Evolutionary conservation across 305 asterid species (phyloP), one percentile per base, ranked within the genome.

Genomic region (Ilex paraguariensis): DNA sequence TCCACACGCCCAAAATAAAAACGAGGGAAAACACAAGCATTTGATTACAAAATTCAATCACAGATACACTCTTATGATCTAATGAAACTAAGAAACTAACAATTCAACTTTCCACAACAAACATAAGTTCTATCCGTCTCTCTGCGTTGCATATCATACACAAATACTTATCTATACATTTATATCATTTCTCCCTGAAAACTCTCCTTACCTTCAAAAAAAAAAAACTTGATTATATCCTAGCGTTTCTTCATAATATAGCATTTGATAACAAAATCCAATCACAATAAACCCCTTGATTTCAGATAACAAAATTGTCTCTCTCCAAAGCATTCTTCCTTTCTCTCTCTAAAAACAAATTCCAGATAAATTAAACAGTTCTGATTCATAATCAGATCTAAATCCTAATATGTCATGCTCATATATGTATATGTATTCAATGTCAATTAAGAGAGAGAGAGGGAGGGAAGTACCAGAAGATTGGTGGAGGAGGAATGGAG

Each of bases 381-480:
- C n/a, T 31, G 30, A 57, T 60, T 10, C 39, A 16, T 56, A 66
- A 42, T 10, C 33, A 44, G 15, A 51, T 59, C 64, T 11, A 21
- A 58, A 42, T 57, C 17, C 32, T 70, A 36, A 10, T 53, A 61
- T 57, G 54, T 21, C 28, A 21, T 21, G 28, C 1, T 1, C 28
- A 64, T 59, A 63, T 12, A 56, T 33, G 54, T 56, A n/a, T 0
- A n/a, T 56, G n/a, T n/a, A 13, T 8, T 56, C 3, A 3, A 32
- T 56, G 32, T 45, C 14, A 13, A 46, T 31, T 58, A 46, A 58
- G 52, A 56, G 57, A 32, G 40, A 58, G 12, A 30, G 66, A 59
- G 30, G 62, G 13, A 56, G 60, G 14, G 48, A 52, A 10, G 66
- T 56, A 81, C 83, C 81, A 72, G 68, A 71, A 73, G 76, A 67